Evolutionary conservation across 2,329 filamentous ascomycete species (phyloP).

Genomic region (Penicillium oxalicum): DNA sequence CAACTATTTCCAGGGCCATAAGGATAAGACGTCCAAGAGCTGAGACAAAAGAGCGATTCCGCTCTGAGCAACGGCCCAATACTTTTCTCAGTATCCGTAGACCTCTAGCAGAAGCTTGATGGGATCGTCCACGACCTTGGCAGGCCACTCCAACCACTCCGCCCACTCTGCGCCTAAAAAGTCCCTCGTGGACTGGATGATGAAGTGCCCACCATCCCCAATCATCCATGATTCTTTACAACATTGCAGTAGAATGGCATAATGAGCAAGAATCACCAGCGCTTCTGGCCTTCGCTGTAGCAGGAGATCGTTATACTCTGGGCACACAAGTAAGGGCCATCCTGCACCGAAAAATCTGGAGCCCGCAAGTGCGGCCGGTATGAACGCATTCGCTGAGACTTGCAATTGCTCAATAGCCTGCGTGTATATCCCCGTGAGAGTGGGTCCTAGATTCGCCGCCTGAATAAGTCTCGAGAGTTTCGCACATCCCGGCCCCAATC

Average conservation of each 20-base stretch:
- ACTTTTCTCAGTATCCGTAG: too few species aligned
- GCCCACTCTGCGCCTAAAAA: constrained; percentile 21
- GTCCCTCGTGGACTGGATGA: constrained; percentile 16
- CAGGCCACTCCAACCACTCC: constrained; percentile 4
- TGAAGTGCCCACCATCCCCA: constrained; percentile 21
- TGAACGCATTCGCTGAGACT: background rate
- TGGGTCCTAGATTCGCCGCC: too few species aligned
- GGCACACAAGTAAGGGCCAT: constrained; percentile 2
- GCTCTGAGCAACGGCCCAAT: too few species aligned
- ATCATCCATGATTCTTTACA: constrained; percentile 30
- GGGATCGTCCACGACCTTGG: too few species aligned
- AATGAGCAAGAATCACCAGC: constrained; percentile 34
- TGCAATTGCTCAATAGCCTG: too few species aligned
- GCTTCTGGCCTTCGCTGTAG: constrained; percentile 29
- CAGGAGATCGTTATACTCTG: constrained; percentile 25
- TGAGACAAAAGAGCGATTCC: too few species aligned
- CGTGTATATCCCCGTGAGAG: too few species aligned
- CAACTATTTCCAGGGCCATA: too few species aligned
- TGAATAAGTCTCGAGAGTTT: too few species aligned
- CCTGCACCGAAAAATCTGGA: background rate
- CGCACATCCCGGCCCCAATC: too few species aligned
- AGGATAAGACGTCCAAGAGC: too few species aligned
- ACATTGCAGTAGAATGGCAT: constrained; percentile 31
- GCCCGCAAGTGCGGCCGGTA: background rate
- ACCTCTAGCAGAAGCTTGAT: too few species aligned